phyloP scores from a whole-genome alignment of 2,329 filamentous ascomycete genomes.

The Apiospora sp. region DNA sequence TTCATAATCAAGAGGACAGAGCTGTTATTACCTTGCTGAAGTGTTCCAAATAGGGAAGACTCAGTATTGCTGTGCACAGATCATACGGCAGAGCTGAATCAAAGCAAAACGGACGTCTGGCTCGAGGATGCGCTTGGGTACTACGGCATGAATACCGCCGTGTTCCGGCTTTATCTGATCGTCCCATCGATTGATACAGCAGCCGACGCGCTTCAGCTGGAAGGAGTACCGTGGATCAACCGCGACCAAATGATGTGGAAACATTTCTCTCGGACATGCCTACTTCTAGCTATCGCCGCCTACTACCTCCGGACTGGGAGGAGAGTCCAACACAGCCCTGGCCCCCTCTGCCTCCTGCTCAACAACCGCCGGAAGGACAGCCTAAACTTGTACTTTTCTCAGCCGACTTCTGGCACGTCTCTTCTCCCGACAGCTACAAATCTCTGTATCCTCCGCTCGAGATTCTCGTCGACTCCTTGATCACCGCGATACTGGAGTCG shows the following conservation, averaged over 20 bases:
- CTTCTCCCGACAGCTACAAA: constrained; percentile 14
- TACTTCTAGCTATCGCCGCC: constrained; percentile 23
- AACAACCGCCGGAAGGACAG: constrained; percentile 19
- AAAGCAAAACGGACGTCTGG: neutral
- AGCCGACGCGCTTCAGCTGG: constrained; percentile 12
- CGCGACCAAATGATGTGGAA: constrained; percentile 7
- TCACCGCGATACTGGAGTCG: constrained; percentile 22
- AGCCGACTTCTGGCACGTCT: constrained; percentile 23
- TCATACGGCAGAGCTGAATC: no score
- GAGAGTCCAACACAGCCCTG: constrained; percentile 12
- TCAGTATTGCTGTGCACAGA: no score
- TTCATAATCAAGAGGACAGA: no score
- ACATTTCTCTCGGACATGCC: constrained; percentile 22
- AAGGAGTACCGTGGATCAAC: constrained; percentile 13
- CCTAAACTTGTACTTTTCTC: constrained; percentile 19
- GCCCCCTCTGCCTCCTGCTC: constrained; percentile 20
- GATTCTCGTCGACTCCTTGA: constrained; percentile 21
- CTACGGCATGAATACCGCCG: constrained; percentile 22
- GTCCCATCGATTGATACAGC: constrained; percentile 21
- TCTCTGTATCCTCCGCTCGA: constrained; percentile 23
- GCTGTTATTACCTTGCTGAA: no score
- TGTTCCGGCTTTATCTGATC: constrained; percentile 7
- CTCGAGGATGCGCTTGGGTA: constrained; percentile 23
- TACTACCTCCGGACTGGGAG: constrained; percentile 22
- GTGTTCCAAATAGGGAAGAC: no score